Conservation (phyloP, 148 eudicot genomes). For the Dianthus caryophyllus region DNA sequence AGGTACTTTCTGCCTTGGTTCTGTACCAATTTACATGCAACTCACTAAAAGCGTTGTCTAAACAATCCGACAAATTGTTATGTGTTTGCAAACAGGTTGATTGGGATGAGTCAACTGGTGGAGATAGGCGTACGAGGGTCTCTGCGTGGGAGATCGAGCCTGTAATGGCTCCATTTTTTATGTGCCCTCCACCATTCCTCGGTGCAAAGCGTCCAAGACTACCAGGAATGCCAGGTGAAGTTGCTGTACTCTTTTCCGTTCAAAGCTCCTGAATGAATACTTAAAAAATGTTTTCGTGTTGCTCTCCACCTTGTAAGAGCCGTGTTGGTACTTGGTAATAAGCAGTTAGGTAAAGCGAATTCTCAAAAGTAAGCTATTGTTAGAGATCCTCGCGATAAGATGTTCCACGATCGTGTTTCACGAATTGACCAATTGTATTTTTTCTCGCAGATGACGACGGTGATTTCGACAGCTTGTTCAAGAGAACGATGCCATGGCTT, state of each 20-base stretch:
- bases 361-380: no score
- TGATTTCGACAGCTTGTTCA: conserved; percentile 56
- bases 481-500: conserved; percentile 95
- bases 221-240: conserved; percentile 83
- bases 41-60: not conserved
- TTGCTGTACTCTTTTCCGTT: conserved; percentile 4
- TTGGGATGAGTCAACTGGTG: conserved; percentile 97
- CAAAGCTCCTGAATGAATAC: not conserved
- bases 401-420: no score
- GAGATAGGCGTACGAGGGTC: conserved; percentile 89
- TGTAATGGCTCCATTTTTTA: conserved; percentile 91
- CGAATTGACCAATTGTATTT: not conserved
- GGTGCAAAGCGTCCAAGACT: conserved; percentile 77
- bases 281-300: no score
- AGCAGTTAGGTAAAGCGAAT: no score
- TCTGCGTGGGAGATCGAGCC: conserved; percentile 99
- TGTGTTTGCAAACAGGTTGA: conserved; percentile 52
- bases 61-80: conserved; percentile 5
- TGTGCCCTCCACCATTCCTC: conserved; percentile 83
- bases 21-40: not conserved
- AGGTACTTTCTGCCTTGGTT: conserved; percentile 41
- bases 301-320: no score
- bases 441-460: conserved; percentile 63
- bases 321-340: no score
- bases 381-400: no score